Base-by-base conservation (phyloP, 192 early-diverging fungal species). In the Allomyces arbusculus region DNA sequence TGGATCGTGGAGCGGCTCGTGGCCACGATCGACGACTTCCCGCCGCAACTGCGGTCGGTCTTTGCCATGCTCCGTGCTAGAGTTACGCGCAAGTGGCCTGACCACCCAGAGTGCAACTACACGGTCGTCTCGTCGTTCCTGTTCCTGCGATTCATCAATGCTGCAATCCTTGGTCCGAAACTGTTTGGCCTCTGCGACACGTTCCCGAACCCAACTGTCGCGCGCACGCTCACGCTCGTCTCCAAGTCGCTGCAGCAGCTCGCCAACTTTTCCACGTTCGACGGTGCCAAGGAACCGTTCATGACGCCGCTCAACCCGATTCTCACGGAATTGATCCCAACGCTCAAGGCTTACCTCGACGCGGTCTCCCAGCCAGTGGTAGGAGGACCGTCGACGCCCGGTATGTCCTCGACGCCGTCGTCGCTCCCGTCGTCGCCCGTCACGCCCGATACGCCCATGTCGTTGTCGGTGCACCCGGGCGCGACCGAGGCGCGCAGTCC, bases 121-220 rank as follows among this genome's bases (percentile, higher is more conserved):
- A 55, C 45, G 3, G 40, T 44, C 44, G 65, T 66, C 9, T 22
- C 44, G 6, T 19, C 65, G 24, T 66, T 66, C 23, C 43, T 66
- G 11, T 66, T 66, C 45, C 65, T 66, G 43, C 65, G 65, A 12
- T 55, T 66, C 25, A 55, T 66, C 45, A 66, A 28, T 23, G 44
- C 65, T 1, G 65, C 65, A 1, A 16, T 66, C 43, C 55, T 66
- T 1, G 65, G 65, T 4, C 65, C 65, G 14, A 66, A 66, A 24
- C 65, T 66, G n/a, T 66, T 19, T 19, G 24, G 44, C 23, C 65
- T 66, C 20, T 16, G 20, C n/a, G 45, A 44, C 24, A 44, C n/a
- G 7, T 44, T 24, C 23, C 65, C 65, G 8, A 23, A 20, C 24
- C 44, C 40, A 3, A 40, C 11, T 2, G 44, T 7, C 1, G 25